phyloP scores from a whole-genome alignment of 2,329 filamentous ascomycete species.

The Colletotrichum sidae region DNA sequence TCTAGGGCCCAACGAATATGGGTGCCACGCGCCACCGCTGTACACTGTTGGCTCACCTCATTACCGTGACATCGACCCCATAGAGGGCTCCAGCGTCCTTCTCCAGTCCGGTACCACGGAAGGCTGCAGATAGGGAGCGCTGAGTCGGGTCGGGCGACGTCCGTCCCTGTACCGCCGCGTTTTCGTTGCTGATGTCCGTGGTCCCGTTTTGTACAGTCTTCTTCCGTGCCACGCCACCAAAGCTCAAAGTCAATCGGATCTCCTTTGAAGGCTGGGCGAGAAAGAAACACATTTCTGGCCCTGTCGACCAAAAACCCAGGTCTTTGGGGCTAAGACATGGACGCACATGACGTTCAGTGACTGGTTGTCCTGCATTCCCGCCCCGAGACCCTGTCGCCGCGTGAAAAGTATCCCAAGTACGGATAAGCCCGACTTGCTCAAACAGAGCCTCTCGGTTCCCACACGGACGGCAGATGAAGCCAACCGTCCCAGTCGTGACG shows the following conservation, averaged over 20 bases:
- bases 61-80: conserved; percentile 23
- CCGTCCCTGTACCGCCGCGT: conserved; percentile 13
- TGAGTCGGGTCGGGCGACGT: conserved; percentile 30
- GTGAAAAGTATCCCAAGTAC: conserved; percentile 15
- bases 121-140: conserved; percentile 21
- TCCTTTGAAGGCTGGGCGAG: no score
- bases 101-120: conserved; percentile 14
- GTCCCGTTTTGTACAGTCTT: conserved; percentile 17
- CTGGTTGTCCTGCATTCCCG: background rate
- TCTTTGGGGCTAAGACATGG: conserved; percentile 29
- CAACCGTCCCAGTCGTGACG: background rate
- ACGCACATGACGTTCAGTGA: conserved; percentile 22
- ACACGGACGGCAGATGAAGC: background rate
- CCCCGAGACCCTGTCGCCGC: conserved; percentile 18
- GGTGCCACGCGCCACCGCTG: conserved; percentile 11
- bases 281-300: conserved; percentile 15
- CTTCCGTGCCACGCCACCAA: conserved; percentile 1
- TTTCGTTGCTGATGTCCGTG: conserved; percentile 22
- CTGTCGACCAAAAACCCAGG: conserved; percentile 20
- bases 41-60: conserved; percentile 22
- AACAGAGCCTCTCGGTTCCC: conserved; percentile 7
- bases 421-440: conserved; percentile 5
- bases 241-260: conserved; percentile 19
- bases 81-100: conserved; percentile 10
- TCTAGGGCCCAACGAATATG: conserved; percentile 3